Evolutionary conservation across 805 yeast genomes (phyloP).

Genomic region (Blastobotrys muscicola): DNA sequence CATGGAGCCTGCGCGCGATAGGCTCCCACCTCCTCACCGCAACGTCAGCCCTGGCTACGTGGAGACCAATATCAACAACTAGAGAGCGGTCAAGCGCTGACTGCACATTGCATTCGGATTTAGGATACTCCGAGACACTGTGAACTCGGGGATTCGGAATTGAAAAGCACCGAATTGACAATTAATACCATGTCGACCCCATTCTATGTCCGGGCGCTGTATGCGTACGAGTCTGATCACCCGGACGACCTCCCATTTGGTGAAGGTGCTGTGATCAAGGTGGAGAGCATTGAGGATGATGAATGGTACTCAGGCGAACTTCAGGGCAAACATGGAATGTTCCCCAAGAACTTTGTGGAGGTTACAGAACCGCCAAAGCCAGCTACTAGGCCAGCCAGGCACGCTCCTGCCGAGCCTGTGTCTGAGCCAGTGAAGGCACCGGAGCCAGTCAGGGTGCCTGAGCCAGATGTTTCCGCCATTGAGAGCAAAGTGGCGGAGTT

Average conservation of each 20-base stretch:
- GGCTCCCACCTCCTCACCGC: too few relatives aligned
- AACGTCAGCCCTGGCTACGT: too few relatives aligned
- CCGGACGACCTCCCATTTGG: constrained; percentile 75
- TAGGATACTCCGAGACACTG: too few relatives aligned
- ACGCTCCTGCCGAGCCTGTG: constrained; percentile 16
- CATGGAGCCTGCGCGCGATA: too few relatives aligned
- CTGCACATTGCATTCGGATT: too few relatives aligned
- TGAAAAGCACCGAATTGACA: neutral
- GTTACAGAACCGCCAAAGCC: constrained; percentile 4
- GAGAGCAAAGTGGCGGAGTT: neutral
- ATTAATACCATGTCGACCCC: constrained; percentile 32
- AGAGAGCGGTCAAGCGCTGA: too few relatives aligned
- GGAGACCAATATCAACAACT: too few relatives aligned
- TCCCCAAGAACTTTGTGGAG: constrained; percentile 78
- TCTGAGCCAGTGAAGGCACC: constrained; percentile 7
- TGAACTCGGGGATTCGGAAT: neutral
- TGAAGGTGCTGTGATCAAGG: constrained; percentile 62
- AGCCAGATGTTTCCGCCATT: neutral
- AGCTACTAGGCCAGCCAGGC: constrained; percentile 6
- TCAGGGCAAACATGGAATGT: constrained; percentile 52
- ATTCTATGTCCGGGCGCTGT: constrained; percentile 59
- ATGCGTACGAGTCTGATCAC: constrained; percentile 57
- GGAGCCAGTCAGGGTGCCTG: neutral
- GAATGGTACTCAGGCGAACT: constrained; percentile 83
- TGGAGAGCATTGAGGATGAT: constrained; percentile 73